phyloP scores from a whole-genome alignment of 306 rosid genomes.

The Trichosanthes cucumerina region DNA sequence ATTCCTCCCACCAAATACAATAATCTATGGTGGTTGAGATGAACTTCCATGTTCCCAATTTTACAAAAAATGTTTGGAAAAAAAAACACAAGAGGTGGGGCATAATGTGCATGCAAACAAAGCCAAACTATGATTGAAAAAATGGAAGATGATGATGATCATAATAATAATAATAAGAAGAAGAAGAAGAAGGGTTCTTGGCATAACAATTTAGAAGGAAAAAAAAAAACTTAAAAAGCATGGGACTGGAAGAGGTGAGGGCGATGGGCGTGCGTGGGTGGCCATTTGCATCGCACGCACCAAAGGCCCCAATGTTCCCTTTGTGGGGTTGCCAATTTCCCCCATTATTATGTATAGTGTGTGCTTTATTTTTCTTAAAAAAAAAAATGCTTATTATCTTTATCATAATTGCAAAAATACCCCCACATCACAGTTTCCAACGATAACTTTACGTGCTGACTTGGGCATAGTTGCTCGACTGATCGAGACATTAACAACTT shows the following conservation, averaged over 20 bases:
- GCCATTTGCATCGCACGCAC: conserved; percentile 3
- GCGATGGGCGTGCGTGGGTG: conserved; percentile 1
- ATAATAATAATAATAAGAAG: too few relatives aligned
- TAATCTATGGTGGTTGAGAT: not conserved
- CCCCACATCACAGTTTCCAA: too few relatives aligned
- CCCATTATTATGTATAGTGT: not conserved
- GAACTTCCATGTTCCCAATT: not conserved
- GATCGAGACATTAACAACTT: too few relatives aligned
- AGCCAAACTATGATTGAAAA: not conserved
- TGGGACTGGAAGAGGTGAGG: not conserved
- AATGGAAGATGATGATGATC: not conserved
- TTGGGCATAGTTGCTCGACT: too few relatives aligned
- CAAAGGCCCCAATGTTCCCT: conserved; percentile 10
- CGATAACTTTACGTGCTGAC: too few relatives aligned
- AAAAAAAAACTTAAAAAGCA: not conserved
- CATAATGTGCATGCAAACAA: not conserved
- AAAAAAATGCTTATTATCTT: not conserved
- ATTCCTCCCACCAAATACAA: not conserved
- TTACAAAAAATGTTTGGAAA: not conserved
- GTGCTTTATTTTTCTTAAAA: not conserved
- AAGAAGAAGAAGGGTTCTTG: too few relatives aligned
- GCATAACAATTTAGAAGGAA: not conserved
- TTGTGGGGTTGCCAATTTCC: not conserved
- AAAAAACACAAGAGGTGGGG: not conserved
- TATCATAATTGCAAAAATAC: not conserved